Conservation (phyloP, 257 asterid genomes). For the Jasminum sambac region DNA sequence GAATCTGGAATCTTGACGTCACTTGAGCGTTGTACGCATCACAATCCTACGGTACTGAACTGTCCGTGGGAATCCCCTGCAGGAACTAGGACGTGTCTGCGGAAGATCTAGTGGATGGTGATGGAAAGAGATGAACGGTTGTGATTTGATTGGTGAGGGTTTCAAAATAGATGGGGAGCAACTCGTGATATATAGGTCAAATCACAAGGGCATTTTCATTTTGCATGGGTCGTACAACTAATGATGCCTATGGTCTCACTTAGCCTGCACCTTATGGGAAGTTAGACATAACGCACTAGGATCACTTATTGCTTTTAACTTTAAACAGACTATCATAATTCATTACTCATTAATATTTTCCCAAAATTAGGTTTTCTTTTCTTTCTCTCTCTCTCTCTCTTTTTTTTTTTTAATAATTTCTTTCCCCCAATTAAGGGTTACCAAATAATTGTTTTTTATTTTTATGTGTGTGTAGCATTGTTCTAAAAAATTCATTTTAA, state of each 20-base stretch:
- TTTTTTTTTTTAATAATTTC: too few species aligned
- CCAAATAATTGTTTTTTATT: too few species aligned
- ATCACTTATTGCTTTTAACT: slow-evolving; percentile 7
- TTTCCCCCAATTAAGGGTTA: too few species aligned
- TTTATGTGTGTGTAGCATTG: too few species aligned
- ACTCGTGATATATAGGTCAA: slow-evolving; percentile 69
- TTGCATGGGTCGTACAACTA: slow-evolving; percentile 41
- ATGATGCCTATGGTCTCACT: slow-evolving; percentile 39
- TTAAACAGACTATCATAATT: background rate
- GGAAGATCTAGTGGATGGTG: slow-evolving; percentile 6
- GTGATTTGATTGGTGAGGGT: slow-evolving; percentile 9
- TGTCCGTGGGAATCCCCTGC: slow-evolving; percentile 6
- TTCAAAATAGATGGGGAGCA: slow-evolving; percentile 38
- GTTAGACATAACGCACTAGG: slow-evolving; percentile 49
- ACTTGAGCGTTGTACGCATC: slow-evolving; percentile 29
- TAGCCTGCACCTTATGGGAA: slow-evolving; percentile 26
- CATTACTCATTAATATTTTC: too few species aligned
- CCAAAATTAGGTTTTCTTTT: too few species aligned
- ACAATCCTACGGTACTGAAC: slow-evolving; percentile 24
- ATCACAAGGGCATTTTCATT: slow-evolving; percentile 44
- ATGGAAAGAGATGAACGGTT: slow-evolving; percentile 19
- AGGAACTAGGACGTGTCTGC: slow-evolving; percentile 18
- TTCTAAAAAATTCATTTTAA: too few species aligned
- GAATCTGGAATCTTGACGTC: slow-evolving; percentile 28
- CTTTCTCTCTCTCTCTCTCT: too few species aligned